A percentile compares a stretch with the other conserved stretches of the same genome.
phyloP scores from a whole-genome alignment of 2,329 filamentous ascomycete genomes.

The Talaromyces amestolkiae region DNA sequence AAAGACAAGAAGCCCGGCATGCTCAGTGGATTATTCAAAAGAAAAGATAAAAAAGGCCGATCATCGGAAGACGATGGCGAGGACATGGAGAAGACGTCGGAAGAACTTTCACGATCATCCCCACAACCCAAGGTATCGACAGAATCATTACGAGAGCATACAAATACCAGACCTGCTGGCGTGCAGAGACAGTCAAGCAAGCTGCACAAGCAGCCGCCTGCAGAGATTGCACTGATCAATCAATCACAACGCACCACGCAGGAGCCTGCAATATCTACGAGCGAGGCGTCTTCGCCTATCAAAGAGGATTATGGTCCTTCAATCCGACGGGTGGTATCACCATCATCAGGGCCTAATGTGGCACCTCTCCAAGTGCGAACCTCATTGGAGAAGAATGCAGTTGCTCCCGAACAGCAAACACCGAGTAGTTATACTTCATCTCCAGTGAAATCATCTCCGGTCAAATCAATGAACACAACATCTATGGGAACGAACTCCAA shows the following conservation, averaged over 20 bases:
- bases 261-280: constrained; percentile 26
- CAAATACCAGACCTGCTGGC: constrained; percentile 30
- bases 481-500: constrained; percentile 7
- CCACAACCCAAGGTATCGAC: constrained; percentile 46
- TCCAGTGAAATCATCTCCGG: constrained; percentile 19
- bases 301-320: constrained; percentile 29
- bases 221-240: constrained; percentile 38
- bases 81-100: constrained; percentile 58
- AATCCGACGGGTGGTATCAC: constrained; percentile 37
- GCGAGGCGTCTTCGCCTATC: constrained; percentile 23
- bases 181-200: constrained; percentile 63
- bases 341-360: constrained; percentile 27
- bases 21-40: constrained; percentile 67
- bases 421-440: constrained; percentile 8
- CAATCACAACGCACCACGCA: constrained; percentile 29
- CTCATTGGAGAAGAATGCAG: constrained; percentile 23
- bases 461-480: constrained; percentile 4
- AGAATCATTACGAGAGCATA: constrained; percentile 43
- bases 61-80: constrained; percentile 47
- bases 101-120: constrained; percentile 53
- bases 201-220: constrained; percentile 66
- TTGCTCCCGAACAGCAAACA: constrained; percentile 16
- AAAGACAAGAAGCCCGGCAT: constrained; percentile 70
- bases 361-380: constrained; percentile 24
- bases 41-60: constrained; percentile 61